Conservation (phyloP, 805 yeast genomes). For the Metschnikowia drakensbergensis region DNA sequence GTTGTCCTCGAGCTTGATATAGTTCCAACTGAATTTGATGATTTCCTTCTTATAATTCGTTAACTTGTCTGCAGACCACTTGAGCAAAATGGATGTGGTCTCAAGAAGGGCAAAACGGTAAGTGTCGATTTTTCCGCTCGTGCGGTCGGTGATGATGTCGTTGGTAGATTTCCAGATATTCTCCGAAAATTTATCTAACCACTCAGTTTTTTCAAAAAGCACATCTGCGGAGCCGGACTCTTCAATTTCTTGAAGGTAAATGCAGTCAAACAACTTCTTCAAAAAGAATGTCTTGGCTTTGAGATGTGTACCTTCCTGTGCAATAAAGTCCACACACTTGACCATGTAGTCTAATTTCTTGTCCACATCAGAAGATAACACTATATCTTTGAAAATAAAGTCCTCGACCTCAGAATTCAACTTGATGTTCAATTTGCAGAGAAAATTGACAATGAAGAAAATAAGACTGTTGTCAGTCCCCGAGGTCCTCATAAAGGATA, state of each 20-base stretch:
- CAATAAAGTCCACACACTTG: conserved; percentile 46
- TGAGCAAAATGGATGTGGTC: conserved; percentile 70
- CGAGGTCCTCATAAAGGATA: conserved; percentile 25
- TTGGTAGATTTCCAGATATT: conserved; percentile 70
- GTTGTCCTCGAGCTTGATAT: conserved; percentile 81
- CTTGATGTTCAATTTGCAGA: conserved; percentile 45
- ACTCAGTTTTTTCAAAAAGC: conserved; percentile 46
- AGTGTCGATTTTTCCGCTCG: conserved; percentile 68
- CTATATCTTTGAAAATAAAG: conserved; percentile 54
- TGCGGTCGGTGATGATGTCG: conserved; percentile 47
- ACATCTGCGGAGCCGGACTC: conserved; percentile 44
- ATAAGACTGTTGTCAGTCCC: conserved; percentile 26
- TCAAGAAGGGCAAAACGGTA: conserved; percentile 77
- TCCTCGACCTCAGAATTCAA: conserved; percentile 49
- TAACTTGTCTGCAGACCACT: conserved; percentile 58
- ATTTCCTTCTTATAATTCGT: conserved; percentile 71
- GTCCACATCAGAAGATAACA: conserved; percentile 45
- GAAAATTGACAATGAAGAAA: conserved; percentile 29
- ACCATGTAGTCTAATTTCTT: conserved; percentile 49
- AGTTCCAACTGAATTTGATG: conserved; percentile 92
- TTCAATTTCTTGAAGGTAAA: conserved; percentile 59
- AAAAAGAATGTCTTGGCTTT: conserved; percentile 55
- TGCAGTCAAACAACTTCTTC: conserved; percentile 61
- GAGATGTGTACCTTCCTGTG: conserved; percentile 39
- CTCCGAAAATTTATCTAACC: conserved; percentile 63